These are phyloP conservation scores for Volvox africanus DNA, from an alignment of 139 green algal genomes.

Conservation along the genomic window DNA sequence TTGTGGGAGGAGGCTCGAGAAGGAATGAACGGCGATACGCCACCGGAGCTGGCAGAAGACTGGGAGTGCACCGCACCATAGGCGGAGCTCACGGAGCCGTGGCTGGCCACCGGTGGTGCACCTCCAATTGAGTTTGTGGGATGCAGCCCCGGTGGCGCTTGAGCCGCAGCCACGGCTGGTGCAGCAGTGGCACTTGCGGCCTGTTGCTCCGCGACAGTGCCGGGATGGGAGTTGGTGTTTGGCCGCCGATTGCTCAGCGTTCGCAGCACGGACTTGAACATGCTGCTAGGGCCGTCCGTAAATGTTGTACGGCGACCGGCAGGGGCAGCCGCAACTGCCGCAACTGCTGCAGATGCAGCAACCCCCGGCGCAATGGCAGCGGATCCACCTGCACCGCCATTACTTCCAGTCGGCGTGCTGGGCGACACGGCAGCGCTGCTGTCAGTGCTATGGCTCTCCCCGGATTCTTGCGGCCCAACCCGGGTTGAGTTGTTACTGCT, in stretches of 20 bases:
- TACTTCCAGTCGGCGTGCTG: slow-evolving; percentile 9
- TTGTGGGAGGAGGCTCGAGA: slow-evolving; percentile 29
- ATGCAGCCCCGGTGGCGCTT: too few species aligned
- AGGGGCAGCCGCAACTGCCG: neutral
- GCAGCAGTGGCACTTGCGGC: neutral
- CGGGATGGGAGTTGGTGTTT: neutral
- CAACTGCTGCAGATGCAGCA: neutral
- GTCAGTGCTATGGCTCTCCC: neutral
- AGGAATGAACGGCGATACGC: slow-evolving; percentile 29
- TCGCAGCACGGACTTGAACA: slow-evolving; percentile 37
- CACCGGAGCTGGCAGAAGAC: neutral
- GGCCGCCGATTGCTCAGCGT: slow-evolving; percentile 39
- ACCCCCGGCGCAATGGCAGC: neutral
- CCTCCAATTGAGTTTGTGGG: neutral
- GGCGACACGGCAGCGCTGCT: slow-evolving; percentile 26
- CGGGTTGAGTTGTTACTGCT: too few species aligned
- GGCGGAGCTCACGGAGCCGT: neutral
- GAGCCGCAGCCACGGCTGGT: neutral
- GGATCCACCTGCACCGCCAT: neutral
- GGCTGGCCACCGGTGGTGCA: neutral
- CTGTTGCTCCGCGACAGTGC: neutral
- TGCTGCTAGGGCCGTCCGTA: slow-evolving; percentile 33
- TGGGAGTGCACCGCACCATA: neutral
- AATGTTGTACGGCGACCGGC: neutral
- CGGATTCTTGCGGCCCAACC: neutral